Percentiles rank a stretch among this genome's conserved stretches.
Conservation (phyloP, 1,284 basidiomycete genomes). For the Apiotrichum laibachii region DNA sequence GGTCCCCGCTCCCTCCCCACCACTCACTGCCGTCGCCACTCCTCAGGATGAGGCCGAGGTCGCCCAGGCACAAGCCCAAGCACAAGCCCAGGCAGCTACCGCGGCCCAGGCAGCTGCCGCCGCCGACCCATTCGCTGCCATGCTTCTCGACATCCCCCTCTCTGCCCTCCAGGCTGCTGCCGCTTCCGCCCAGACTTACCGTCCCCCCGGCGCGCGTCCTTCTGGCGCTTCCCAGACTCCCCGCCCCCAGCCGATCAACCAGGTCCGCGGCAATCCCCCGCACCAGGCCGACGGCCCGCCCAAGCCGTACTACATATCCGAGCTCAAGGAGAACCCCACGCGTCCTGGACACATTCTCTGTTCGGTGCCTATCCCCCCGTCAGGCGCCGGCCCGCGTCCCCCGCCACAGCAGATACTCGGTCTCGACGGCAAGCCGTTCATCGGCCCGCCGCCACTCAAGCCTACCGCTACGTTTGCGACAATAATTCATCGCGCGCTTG, state of each 20-base stretch:
- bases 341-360: conserved; percentile 47
- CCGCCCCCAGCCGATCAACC: conserved; percentile 12
- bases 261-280: conserved; percentile 10
- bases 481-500: conserved; percentile 49
- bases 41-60: too few relatives aligned
- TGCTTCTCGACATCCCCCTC: background rate
- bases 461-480: conserved; percentile 50
- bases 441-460: conserved; percentile 50
- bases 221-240: background rate
- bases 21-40: background rate
- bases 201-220: background rate
- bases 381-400: conserved; percentile 46
- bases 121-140: background rate
- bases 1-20: background rate
- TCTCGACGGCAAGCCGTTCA: conserved; percentile 48
- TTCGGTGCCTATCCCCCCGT: conserved; percentile 48
- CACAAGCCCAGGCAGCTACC: conserved; percentile 2
- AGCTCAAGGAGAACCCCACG: conserved; percentile 43
- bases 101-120: too few relatives aligned
- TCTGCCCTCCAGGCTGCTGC: background rate
- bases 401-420: conserved; percentile 47
- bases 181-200: background rate
- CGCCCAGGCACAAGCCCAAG: background rate
- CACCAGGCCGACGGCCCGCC: conserved; percentile 27
- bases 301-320: conserved; percentile 44